Percentiles rank a stretch among this genome's conserved stretches.
Evolutionary conservation across 2,329 filamentous ascomycete species (phyloP).

Genomic region (Purpureocillium lavendulum): DNA sequence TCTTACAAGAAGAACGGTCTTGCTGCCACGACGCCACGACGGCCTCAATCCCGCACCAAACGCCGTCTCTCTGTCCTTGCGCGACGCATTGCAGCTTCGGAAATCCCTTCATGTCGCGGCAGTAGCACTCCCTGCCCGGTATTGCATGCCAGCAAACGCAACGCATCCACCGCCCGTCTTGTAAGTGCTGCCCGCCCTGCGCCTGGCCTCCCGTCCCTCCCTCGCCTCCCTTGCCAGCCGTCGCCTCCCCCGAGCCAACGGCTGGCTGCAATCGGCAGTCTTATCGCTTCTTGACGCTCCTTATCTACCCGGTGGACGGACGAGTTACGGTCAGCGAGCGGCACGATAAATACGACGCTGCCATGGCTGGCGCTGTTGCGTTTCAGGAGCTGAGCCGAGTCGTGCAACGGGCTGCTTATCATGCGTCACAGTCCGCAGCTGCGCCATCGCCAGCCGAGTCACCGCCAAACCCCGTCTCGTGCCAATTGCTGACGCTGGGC

Average conservation of each 20-base stretch:
- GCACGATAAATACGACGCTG: too few species aligned
- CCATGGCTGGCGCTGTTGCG: too few species aligned
- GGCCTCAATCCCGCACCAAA: not conserved
- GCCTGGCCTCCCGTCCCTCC: not conserved
- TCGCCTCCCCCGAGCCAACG: too few species aligned
- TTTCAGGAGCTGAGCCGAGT: too few species aligned
- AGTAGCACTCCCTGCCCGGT: constrained; percentile 1
- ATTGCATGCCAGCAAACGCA: constrained; percentile 3
- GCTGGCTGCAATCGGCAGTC: too few species aligned
- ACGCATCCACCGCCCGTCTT: not conserved
- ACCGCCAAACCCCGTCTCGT: constrained; percentile 1
- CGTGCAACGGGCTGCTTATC: constrained; percentile 4
- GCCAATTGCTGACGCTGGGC: not conserved
- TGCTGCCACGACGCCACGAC: constrained; percentile 3
- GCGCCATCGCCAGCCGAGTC: constrained; percentile 1
- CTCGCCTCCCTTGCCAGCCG: not conserved
- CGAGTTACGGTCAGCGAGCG: too few species aligned
- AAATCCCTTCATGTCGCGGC: constrained; percentile 3
- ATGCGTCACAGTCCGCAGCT: not conserved
- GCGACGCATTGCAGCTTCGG: not conserved
- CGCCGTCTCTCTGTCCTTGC: not conserved
- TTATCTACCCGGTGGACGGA: too few species aligned
- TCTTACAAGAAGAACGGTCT: constrained; percentile 7
- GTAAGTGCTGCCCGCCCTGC: not conserved
- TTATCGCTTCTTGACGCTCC: too few species aligned